Evolutionary conservation across 2,329 filamentous ascomycete genomes (phyloP).

Genomic region (Cercospora janseana): DNA sequence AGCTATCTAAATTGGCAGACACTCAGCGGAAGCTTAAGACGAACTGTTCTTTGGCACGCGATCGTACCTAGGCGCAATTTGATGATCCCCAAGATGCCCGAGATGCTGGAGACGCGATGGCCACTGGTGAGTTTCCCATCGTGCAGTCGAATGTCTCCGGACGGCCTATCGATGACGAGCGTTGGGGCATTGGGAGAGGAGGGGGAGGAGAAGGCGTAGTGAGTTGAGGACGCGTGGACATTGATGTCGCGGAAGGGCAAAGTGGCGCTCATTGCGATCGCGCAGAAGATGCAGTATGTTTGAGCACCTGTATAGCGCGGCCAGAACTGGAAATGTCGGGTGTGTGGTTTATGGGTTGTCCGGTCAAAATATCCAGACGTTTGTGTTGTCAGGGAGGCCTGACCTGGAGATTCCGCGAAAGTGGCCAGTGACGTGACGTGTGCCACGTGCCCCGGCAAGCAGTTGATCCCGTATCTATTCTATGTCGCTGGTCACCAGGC

Average conservation of each 20-base stretch:
- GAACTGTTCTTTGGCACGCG: background rate
- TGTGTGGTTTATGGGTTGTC: too few relatives aligned
- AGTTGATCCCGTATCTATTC: background rate
- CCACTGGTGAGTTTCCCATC: constrained; percentile 73
- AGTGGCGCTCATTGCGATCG: constrained; percentile 47
- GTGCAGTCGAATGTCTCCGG: constrained; percentile 81
- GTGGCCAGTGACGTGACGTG: constrained; percentile 9
- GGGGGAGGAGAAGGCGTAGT: constrained; percentile 95
- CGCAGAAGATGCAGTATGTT: background rate
- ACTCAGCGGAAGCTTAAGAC: constrained; percentile 14
- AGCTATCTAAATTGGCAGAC: constrained; percentile 68
- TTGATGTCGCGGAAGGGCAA: constrained; percentile 95
- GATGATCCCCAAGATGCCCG: constrained; percentile 90
- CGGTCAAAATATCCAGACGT: too few relatives aligned
- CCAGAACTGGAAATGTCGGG: background rate
- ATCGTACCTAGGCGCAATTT: constrained; percentile 80
- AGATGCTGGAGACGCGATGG: constrained; percentile 88
- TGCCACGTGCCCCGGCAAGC: constrained; percentile 9
- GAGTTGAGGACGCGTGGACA: constrained; percentile 83
- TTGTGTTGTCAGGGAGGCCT: too few relatives aligned
- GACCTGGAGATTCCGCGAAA: too few relatives aligned
- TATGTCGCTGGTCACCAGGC: constrained; percentile 1
- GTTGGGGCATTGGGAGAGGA: constrained; percentile 87
- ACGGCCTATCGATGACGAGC: constrained; percentile 85
- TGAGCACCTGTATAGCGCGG: background rate